phyloP scores from a whole-genome alignment of 805 yeast genomes.

The Wickerhamiella musiphila region DNA sequence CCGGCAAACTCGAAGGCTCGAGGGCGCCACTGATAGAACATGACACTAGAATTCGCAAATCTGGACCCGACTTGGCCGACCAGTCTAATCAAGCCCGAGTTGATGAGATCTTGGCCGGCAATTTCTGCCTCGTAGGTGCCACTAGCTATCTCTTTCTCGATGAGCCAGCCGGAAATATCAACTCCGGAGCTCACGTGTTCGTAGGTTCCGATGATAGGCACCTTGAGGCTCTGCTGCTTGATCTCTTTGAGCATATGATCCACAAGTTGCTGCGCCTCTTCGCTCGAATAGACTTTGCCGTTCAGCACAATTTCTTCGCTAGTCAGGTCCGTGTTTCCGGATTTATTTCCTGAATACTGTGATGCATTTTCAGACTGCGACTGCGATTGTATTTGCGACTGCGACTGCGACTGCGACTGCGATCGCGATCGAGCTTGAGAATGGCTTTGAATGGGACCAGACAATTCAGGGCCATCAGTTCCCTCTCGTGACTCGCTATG shows the following conservation, averaged over 20 bases:
- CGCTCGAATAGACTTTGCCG: constrained; percentile 21
- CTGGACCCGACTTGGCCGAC: constrained; percentile 42
- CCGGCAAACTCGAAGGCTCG: constrained; percentile 42
- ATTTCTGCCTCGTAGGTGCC: constrained; percentile 39
- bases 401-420: background rate
- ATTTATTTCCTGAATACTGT: too few relatives aligned
- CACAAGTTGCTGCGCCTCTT: constrained; percentile 28
- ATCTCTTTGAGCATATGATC: constrained; percentile 30
- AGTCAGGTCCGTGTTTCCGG: constrained; percentile 8
- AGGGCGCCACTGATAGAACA: constrained; percentile 68
- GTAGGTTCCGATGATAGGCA: constrained; percentile 55
- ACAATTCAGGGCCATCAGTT: background rate
- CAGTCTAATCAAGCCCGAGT: constrained; percentile 39
- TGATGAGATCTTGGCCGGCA: constrained; percentile 56
- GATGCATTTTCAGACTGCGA: too few relatives aligned
- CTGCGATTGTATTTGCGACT: too few relatives aligned
- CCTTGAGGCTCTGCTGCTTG: constrained; percentile 37
- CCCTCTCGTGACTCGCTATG: background rate
- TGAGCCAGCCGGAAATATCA: constrained; percentile 42
- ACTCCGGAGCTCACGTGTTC: constrained; percentile 45
- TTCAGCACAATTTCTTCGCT: constrained; percentile 18
- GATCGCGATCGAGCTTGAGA: background rate
- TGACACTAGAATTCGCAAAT: constrained; percentile 60
- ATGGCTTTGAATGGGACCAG: background rate
- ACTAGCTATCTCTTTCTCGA: constrained; percentile 26